These are phyloP conservation scores for Panellus pusillus DNA, from an alignment of 768 basidiomycete genomes.

Conservation along the genomic window DNA sequence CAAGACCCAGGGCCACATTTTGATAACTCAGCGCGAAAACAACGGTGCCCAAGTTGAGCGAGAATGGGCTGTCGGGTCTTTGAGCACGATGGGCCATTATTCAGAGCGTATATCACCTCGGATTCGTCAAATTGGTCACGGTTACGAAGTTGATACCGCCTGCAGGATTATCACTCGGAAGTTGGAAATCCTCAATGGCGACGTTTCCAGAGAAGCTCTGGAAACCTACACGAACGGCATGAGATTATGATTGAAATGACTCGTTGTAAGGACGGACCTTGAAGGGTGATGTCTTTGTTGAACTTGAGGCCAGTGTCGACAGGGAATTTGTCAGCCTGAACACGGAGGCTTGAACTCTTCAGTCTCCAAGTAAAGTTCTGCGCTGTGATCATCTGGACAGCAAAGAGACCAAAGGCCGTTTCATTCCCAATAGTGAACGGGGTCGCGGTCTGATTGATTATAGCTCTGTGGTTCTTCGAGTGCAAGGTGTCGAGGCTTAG, in stretches of 20 bases:
- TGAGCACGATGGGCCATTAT: background rate
- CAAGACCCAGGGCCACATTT: constrained; percentile 54
- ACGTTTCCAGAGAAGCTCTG: constrained; percentile 62
- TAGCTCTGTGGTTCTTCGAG: constrained; percentile 56
- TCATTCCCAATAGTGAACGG: constrained; percentile 56
- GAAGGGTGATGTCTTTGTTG: constrained; percentile 57
- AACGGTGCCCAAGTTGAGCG: constrained; percentile 67
- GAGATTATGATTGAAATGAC: background rate
- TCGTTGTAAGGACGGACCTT: constrained; percentile 37
- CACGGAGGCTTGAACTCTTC: constrained; percentile 52
- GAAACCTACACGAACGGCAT: constrained; percentile 41
- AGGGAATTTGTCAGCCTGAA: constrained; percentile 69
- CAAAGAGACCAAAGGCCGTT: constrained; percentile 61
- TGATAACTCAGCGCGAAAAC: constrained; percentile 62
- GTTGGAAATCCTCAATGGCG: constrained; percentile 53
- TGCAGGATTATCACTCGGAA: constrained; percentile 64
- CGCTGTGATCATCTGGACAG: constrained; percentile 62
- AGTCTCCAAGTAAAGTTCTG: constrained; percentile 70
- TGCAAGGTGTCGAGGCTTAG: constrained; percentile 49
- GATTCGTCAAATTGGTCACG: constrained; percentile 54
- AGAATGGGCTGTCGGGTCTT: constrained; percentile 51
- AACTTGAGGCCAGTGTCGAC: constrained; percentile 65
- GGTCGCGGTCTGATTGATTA: constrained; percentile 57
- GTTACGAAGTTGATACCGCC: constrained; percentile 70
- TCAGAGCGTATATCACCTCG: constrained; percentile 40